Conservation (phyloP, 805 yeast species). For the Naumovozyma baii region DNA sequence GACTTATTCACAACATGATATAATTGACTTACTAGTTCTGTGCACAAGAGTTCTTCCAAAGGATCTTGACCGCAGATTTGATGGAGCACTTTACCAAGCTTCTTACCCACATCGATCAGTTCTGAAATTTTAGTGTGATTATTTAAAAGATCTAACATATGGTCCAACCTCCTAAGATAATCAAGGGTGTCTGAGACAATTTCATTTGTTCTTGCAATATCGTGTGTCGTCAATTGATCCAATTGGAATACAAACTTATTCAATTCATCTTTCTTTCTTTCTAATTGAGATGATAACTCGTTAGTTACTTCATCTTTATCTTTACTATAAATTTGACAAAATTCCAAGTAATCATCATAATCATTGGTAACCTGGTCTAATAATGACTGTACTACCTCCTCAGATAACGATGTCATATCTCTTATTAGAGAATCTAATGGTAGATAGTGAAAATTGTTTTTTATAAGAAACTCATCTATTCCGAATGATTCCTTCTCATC, state of each 20-base stretch:
- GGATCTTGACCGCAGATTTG: slow-evolving; percentile 20
- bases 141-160: slow-evolving; percentile 11
- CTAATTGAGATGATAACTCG: slow-evolving; percentile 16
- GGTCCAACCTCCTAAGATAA: slow-evolving; percentile 21
- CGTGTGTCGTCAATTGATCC: slow-evolving; percentile 14
- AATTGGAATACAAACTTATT: slow-evolving; percentile 16
- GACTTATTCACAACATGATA: slow-evolving; percentile 6
- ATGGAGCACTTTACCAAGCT: slow-evolving; percentile 20
- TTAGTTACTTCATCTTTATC: slow-evolving; percentile 11
- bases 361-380: slow-evolving; percentile 19
- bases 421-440: slow-evolving; percentile 24
- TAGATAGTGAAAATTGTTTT: slow-evolving; percentile 26
- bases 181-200: slow-evolving; percentile 19
- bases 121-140: slow-evolving; percentile 14
- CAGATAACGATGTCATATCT: slow-evolving; percentile 18
- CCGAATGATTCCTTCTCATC: slow-evolving; percentile 10
- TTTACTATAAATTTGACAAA: slow-evolving; percentile 18
- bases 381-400: slow-evolving; percentile 18
- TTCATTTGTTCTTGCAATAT: slow-evolving; percentile 17
- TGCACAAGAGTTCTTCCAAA: slow-evolving; percentile 12
- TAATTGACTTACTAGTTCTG: slow-evolving; percentile 12
- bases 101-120: slow-evolving; percentile 11
- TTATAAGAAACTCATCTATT: slow-evolving; percentile 23
- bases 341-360: slow-evolving; percentile 19
- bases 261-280: slow-evolving; percentile 16